Evolutionary conservation across 2,329 filamentous ascomycete species (phyloP), one percentile per base, ranked within the genome.

Genomic region (Westerdykella ornata): DNA sequence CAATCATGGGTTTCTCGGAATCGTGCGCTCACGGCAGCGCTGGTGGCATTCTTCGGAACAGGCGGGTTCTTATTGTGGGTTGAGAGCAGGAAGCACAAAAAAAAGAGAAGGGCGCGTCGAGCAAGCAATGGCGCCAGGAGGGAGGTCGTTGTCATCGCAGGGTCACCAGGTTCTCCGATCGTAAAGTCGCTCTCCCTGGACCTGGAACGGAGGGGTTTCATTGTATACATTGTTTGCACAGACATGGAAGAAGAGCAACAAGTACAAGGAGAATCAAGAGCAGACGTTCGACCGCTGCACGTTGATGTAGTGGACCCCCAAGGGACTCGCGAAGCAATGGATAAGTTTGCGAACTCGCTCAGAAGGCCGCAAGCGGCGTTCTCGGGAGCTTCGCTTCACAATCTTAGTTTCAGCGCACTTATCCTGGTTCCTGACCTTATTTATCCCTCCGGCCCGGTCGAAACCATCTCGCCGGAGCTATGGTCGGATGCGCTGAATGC

Each of bases 401-500:
- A 82, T 44, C 75, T 94, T 52, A 77, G 79, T 20, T 76, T 98
- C 39, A 82, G 82, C 43, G 85, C 87, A 29, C 73, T 97, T 40
- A 78, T 98, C 40, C 72, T 97, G 48, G 84, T 95, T 17, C 90
- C 90, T 2, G 85, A 75, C 44, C 81, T 84, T 58, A 61, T 66
- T n/a, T 94, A 89, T 64, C 84, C 87, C 39, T 82, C 84, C 18
- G 87, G 85, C 3, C 85, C 87, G 15, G 84, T 97, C 47, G 87
- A 88, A 47, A 89, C 87, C 3, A 83, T 96, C 44, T 81, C 86
- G 5, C 82, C 87, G 0, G 85, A 86, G 20, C 82, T 80, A 55
- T 92, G 94, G 71, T 86, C 87, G 49, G 88, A 96, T 60, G 83
- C 88, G 26, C 81, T 97, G 64, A 95, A 96, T 66, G 90, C 88